Evolutionary conservation across 2,329 filamentous ascomycete genomes (phyloP).

Genomic region (Beauveria sp.): DNA sequence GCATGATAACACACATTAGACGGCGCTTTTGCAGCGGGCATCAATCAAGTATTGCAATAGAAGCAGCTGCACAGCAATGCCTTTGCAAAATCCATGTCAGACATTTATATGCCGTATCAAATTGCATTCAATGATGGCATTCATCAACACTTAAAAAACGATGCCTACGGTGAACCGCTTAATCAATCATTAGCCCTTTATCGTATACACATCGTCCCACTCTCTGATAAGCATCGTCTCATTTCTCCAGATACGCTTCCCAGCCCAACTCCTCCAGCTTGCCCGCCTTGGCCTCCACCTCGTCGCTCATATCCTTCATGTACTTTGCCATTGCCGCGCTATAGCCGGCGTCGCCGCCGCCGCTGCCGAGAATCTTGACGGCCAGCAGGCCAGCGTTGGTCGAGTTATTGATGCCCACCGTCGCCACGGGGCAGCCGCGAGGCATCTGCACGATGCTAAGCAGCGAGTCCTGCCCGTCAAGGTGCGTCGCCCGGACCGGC

Average conservation of each 20-base stretch:
- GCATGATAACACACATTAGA: not conserved
- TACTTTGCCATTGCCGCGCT: slow-evolving; percentile 52
- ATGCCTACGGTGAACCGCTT: not conserved
- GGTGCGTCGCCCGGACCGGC: slow-evolving; percentile 63
- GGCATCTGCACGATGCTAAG: slow-evolving; percentile 75
- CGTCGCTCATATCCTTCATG: slow-evolving; percentile 52
- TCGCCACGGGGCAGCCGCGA: slow-evolving; percentile 63
- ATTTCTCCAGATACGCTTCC: slow-evolving; percentile 41
- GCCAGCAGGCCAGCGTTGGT: slow-evolving; percentile 71
- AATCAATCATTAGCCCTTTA: not conserved
- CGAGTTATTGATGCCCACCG: slow-evolving; percentile 73
- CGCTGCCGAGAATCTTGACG: slow-evolving; percentile 56
- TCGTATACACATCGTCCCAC: not conserved
- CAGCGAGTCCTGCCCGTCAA: slow-evolving; percentile 66
- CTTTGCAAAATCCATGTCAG: not conserved
- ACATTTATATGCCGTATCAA: not conserved
- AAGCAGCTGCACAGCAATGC: not conserved
- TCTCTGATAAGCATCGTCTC: not conserved
- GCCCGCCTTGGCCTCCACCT: slow-evolving; percentile 56
- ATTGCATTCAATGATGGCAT: not conserved
- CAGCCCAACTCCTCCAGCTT: slow-evolving; percentile 49
- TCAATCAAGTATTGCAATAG: not conserved
- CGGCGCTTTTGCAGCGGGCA: too few species aligned
- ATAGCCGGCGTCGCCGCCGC: slow-evolving; percentile 40
- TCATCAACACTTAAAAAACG: not conserved